Evolutionary conservation across 495 filamentous ascomycete species (phyloP), one percentile per base, ranked within the genome.

Genomic region (Xylona heveae): DNA sequence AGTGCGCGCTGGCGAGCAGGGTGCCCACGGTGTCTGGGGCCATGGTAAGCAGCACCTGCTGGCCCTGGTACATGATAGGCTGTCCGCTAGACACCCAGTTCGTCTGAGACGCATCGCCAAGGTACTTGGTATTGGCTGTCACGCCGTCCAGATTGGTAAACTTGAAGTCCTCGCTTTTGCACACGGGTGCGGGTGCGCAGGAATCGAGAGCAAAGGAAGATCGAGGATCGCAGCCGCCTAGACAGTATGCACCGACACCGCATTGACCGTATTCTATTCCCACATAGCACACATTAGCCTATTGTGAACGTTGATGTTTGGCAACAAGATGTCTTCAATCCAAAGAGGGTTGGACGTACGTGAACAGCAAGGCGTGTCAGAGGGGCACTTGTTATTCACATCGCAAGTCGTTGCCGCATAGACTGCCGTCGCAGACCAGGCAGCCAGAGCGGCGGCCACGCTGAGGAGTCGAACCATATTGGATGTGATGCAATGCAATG

Each of bases 221-320:
- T 36, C 67, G 67, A 24, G 79, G 76, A 50, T 97, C 85, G 58
- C 88, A 97, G 37, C 88, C 88, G 34, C 90, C 90, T 15, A 97
- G 71, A 43, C 88, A 97, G 64, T 77, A 95, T 30, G 82, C 88
- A 43, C 88, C 88, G 25, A 80, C 74, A 58, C 84, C 72, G 47
- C 88, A 97, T 57, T 88, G 64, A 39, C 79, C 79, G 55, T 97
- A 97, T 54, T 84, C 85, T 95, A 44, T 21, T 14, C 6, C 4
- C 33, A 39, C 17, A 5, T 4, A 8, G 2, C 7, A 31, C 13
- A 10, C 1, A 12, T 26, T 15, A 30, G 31, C 10, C 8, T 7
- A 21, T 6, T 8, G 19, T 19, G 4, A 5, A 28, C 6, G 27
- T 15, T 30, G 17, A 23, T 14, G 19, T 18, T 31, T 15, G 24